phyloP scores from a whole-genome alignment of 108 stramenopile species.

The Skeletonema marinoi region DNA sequence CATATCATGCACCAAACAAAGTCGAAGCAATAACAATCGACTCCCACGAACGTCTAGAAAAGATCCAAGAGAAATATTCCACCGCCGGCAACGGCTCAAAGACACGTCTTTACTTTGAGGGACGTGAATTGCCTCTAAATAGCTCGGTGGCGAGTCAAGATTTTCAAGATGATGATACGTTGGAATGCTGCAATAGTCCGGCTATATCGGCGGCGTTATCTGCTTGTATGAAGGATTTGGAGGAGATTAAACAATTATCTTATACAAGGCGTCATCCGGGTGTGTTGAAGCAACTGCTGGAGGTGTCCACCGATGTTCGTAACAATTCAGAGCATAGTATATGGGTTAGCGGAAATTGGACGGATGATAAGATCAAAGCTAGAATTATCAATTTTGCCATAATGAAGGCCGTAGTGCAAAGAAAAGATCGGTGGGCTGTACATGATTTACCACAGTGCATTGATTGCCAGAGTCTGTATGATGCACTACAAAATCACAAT shows the following conservation, averaged over 20 bases:
- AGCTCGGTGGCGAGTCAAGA: constrained; percentile 57
- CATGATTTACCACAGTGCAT: constrained; percentile 46
- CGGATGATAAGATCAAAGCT: constrained; percentile 37
- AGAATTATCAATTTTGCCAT: constrained; percentile 48
- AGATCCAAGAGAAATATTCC: constrained; percentile 43
- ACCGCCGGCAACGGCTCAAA: constrained; percentile 16
- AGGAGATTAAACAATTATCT: constrained; percentile 29
- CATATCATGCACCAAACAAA: constrained; percentile 44
- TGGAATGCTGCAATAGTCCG: constrained; percentile 55
- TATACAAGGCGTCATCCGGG: not conserved
- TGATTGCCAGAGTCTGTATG: constrained; percentile 38
- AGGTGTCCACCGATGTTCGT: not conserved
- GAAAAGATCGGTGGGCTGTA: constrained; percentile 43
- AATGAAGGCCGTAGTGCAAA: constrained; percentile 52
- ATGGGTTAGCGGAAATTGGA: constrained; percentile 39
- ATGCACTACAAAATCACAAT: constrained; percentile 24
- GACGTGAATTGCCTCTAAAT: constrained; percentile 50
- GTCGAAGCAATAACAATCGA: constrained; percentile 42
- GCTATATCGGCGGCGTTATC: constrained; percentile 43
- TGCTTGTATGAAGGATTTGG: constrained; percentile 53
- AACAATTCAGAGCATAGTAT: constrained; percentile 26
- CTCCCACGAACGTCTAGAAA: constrained; percentile 45
- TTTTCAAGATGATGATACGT: constrained; percentile 42
- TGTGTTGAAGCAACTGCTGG: constrained; percentile 22
- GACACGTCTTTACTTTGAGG: constrained; percentile 27